Evolutionary conservation across 306 rosid genomes (phyloP), one percentile per base, ranked within the genome.

Genomic region (Prinsepia uniflora): DNA sequence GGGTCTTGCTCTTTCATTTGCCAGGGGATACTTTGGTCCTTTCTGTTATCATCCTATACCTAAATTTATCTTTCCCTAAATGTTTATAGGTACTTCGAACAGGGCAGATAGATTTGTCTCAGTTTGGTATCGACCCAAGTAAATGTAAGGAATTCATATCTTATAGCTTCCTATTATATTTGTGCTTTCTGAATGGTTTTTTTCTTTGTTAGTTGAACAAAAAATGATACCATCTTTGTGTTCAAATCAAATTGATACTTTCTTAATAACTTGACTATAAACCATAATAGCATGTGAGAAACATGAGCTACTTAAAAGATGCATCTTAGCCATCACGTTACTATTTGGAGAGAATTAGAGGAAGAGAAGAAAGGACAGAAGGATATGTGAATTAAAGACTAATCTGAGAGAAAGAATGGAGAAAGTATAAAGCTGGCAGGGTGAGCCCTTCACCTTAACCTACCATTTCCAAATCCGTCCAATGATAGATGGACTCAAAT

Each of bases 111-210:
- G 98, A 93, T 83, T 87, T 90, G 84, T 71, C 92, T 62, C 98
- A 87, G 85, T 93, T 93, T 81, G 98, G 97, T 78, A 80, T 93
- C 74, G 96, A 93, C 85, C 97, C 98, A 67, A 90, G 89, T 78
- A 93, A 90, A 90, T 93, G 98, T 93, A 82, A 86, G 96, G 63
- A 17, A 50, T 68, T 53, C 9, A 62, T 72, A 17, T 72, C 68
- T 53, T 39, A 8, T 60, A 62, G 42, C 63, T 59, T 71, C 43
- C 50, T 17, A 9, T 39, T 43, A 43, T 40, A 62, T 34, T 18
- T 39, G 44, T 68, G 40, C 52, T 69, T 30, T 2, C 47, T 54
- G 36, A 58, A 40, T 2, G 8, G 53, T 54, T 19, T 36, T 60
- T 58, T 14, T 9, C 34, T 10, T 56, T 24, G 3, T 36, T 22